Base-by-base conservation (phyloP, 2,329 filamentous ascomycete species). In the Thelonectria discophora region DNA sequence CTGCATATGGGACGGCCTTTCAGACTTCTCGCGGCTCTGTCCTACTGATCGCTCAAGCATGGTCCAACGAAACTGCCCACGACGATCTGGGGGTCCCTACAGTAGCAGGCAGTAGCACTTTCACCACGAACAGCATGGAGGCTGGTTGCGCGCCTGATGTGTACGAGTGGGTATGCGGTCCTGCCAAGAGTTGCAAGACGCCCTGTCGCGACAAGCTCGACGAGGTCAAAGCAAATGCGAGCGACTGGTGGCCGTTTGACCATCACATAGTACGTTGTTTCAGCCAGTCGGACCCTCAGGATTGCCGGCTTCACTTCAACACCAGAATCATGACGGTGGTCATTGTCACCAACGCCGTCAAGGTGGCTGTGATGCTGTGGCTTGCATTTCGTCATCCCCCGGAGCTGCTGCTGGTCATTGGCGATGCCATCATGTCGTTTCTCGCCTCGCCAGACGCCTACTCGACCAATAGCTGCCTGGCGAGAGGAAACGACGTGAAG, bases 351-450 rank as follows among this genome's bases (percentile, higher is more conserved):
- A 65, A 63, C 15, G 48, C 34, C 1, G 2, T 56, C 15, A 65
- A 65, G 34, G 47, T 37, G 3, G 21, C 47, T 2, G 37, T 63
- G 8, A 50, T 65, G 3, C 11, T 57, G 8, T 63, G 53, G 10
- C 39, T 43, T 4, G 48, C 52, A 0, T 37, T 57, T 3, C 49
- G 37, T 12, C 62, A 52, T 6, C 60, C 62, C 0, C 18, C 55
- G 11, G 59, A 58, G 2, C 55, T 57, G 8, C 27, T 65, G 8
- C 21, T 65, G 11, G 48, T 51, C 5, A 50, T 65, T 8, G 62
- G 62, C 8, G 62, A 65, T 21, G 60, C 62, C 2, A 65, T 65
- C 12, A 15, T 51, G 24, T 60, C 52, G 1, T 60, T 60, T 24
- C 18, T 60, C 3, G 34, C 27, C 11, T 30, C 46, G 6, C 58